Conservation (phyloP, 768 basidiomycete genomes). For the Hygrophoropsis aurantiaca region DNA sequence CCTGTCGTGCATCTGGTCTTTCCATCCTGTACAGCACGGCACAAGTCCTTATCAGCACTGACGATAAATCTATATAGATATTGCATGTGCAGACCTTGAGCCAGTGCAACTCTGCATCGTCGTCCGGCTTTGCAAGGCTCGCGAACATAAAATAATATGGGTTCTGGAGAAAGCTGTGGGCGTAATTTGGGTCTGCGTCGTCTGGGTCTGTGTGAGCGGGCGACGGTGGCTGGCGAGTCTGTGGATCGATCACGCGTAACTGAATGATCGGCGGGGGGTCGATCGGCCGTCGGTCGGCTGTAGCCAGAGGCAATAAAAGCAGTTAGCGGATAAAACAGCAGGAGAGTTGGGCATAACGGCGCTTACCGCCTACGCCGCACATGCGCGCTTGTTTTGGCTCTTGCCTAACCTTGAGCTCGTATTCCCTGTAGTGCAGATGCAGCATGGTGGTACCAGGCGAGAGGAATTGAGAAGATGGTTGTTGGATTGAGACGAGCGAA, state of each 20-base stretch:
- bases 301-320: constrained; percentile 2
- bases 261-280: constrained; percentile 98
- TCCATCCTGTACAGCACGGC: constrained; percentile 64
- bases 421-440: constrained; percentile 55
- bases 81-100: constrained; percentile 52
- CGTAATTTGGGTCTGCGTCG: constrained; percentile 39
- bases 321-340: background rate
- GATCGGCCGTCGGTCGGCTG: constrained; percentile 93
- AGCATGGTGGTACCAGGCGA: background rate
- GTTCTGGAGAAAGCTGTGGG: constrained; percentile 75
- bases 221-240: constrained; percentile 31
- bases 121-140: constrained; percentile 83
- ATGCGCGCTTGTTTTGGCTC: constrained; percentile 91
- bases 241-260: constrained; percentile 79
- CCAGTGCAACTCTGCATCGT: constrained; percentile 88
- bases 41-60: background rate
- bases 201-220: constrained; percentile 29
- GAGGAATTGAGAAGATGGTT: background rate
- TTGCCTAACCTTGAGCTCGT: constrained; percentile 83
- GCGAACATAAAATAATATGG: constrained; percentile 98
- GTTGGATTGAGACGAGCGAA: background rate
- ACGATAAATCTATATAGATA: too few species aligned
- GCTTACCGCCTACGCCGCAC: constrained; percentile 86
- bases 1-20: constrained; percentile 91
- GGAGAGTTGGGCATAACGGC: constrained; percentile 25